These are phyloP conservation scores for Schwanniomyces sp. DNA, from an alignment of 805 yeast genomes.

Conservation along the genomic window DNA sequence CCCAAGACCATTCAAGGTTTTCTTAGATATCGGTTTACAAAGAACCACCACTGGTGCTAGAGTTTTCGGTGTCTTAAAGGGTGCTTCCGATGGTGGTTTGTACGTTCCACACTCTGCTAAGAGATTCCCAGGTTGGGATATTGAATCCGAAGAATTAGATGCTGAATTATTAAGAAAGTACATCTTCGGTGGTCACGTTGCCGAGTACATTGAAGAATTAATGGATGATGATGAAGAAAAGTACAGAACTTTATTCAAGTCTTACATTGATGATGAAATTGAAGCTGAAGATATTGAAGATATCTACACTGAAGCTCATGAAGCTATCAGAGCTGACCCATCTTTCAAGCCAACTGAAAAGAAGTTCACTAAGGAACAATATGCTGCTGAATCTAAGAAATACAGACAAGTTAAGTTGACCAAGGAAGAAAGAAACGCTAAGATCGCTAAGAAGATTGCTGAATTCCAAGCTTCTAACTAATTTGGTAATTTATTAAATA, in stretches of 20 bases:
- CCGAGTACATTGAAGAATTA: conserved; percentile 99
- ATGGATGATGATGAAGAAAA: conserved; percentile 99
- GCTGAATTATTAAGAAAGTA: conserved; percentile 96
- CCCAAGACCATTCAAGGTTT: conserved; percentile 99
- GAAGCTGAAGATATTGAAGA: conserved; percentile 98
- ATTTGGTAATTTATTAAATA: conserved; percentile 7
- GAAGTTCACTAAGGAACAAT: conserved; percentile 96
- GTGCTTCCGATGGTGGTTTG: conserved; percentile 99
- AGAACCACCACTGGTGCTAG: conserved; percentile 99
- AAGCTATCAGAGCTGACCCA: conserved; percentile 95
- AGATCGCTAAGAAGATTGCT: conserved; percentile 91
- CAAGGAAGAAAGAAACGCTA: conserved; percentile 86
- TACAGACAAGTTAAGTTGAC: conserved; percentile 87
- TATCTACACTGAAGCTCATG: conserved; percentile 92
- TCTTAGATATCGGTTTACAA: conserved; percentile 98
- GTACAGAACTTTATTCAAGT: conserved; percentile 93
- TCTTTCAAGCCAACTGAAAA: conserved; percentile 81
- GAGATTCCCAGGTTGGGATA: conserved; percentile 99
- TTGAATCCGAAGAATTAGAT: conserved; percentile 97
- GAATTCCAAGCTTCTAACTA: conserved; percentile 66
- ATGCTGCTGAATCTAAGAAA: conserved; percentile 95
- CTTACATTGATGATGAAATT: conserved; percentile 94
- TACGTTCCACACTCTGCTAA: conserved; percentile 98
- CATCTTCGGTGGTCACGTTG: conserved; percentile 99
- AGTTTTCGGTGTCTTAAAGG: conserved; percentile 98